Conservation (phyloP, 2,329 filamentous ascomycete genomes). For the Stagonosporopsis vannaccii region DNA sequence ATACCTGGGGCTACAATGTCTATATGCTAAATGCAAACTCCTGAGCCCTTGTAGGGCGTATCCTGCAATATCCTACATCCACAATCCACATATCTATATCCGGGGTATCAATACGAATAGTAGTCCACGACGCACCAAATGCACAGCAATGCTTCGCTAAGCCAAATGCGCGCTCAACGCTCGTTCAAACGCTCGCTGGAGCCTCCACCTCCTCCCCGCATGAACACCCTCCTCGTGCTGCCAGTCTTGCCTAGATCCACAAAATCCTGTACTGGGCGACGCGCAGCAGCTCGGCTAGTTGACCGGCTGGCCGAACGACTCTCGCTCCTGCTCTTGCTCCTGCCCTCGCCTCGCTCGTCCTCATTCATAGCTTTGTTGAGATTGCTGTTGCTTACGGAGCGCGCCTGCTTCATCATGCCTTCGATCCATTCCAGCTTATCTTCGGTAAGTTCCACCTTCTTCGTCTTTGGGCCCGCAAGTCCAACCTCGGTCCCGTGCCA, state of each 20-base stretch:
- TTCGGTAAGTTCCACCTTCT: slow-evolving; percentile 69
- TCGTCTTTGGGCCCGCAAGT: slow-evolving; percentile 73
- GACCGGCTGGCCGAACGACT: slow-evolving; percentile 38
- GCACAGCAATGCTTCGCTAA: neutral
- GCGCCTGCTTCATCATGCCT: slow-evolving; percentile 81
- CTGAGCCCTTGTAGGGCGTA: neutral
- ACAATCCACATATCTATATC: slow-evolving; percentile 19
- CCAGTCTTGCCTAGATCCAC: slow-evolving; percentile 76
- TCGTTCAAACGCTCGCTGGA: slow-evolving; percentile 14
- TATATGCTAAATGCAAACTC: neutral
- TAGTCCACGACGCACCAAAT: slow-evolving; percentile 6
- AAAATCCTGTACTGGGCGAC: slow-evolving; percentile 55
- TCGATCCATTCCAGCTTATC: slow-evolving; percentile 83
- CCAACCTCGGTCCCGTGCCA: slow-evolving; percentile 61
- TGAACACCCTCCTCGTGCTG: slow-evolving; percentile 74
- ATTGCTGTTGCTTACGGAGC: slow-evolving; percentile 73
- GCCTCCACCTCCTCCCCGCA: slow-evolving; percentile 46
- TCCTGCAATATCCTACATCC: neutral
- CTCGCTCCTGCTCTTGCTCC: slow-evolving; percentile 37
- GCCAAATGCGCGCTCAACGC: neutral
- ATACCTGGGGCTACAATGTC: neutral
- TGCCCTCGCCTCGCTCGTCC: slow-evolving; percentile 26
- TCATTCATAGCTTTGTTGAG: slow-evolving; percentile 27
- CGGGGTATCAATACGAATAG: slow-evolving; percentile 20
- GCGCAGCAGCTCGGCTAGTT: slow-evolving; percentile 24